Evolutionary conservation across 225 moss, liverwort and hornwort species (phyloP), one percentile per base, ranked within the genome.

Genomic region (Climacium dendroides): DNA sequence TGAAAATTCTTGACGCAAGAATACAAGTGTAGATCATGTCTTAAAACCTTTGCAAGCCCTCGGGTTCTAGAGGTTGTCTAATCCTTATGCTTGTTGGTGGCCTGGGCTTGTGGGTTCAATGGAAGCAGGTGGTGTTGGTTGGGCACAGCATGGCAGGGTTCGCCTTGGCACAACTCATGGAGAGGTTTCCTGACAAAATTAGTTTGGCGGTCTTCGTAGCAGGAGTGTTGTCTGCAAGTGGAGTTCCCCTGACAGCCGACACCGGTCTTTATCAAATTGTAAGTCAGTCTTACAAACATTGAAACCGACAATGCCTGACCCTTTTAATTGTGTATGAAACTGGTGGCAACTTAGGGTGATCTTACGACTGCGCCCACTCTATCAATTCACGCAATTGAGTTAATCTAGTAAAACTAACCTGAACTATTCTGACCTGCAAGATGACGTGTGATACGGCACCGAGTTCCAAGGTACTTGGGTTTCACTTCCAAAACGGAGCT

Each of bases 91-190:
- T 60, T 78, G 78, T 39, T 59, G 59, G 29, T 78, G 57, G n/a
- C n/a, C n/a, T n/a, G n/a, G 78, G 39, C 39, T 57, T 57, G 55
- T 59, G 59, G 43, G 41, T 39, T 74, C 74, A 8, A 1, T 2
- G 2, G 59, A 79, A 41, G 88, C 92, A 69, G 86, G 94, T 83
- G 89, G 90, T 86, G 64, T 9, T 90, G 50, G 84, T 90, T 37
- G 93, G 93, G 16, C 94, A 96, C 89, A 94, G 94, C 83, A 84
- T 95, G 92, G 96, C 90, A 35, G 92, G 92, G 20, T 90, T 87
- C 28, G 90, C 63, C 63, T 74, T 86, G 59, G 87, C 84, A 60
- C 89, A 90, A 47, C 66, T 91, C 78, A 90, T 90, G 66, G 95
- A 94, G 87, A 85, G 60, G 55, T 92, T 87, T 75, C 87, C 88